Percentiles rank a stretch among this genome's conserved stretches.
Conservation (phyloP, 768 basidiomycete genomes). For the Phylloporus sp. region DNA sequence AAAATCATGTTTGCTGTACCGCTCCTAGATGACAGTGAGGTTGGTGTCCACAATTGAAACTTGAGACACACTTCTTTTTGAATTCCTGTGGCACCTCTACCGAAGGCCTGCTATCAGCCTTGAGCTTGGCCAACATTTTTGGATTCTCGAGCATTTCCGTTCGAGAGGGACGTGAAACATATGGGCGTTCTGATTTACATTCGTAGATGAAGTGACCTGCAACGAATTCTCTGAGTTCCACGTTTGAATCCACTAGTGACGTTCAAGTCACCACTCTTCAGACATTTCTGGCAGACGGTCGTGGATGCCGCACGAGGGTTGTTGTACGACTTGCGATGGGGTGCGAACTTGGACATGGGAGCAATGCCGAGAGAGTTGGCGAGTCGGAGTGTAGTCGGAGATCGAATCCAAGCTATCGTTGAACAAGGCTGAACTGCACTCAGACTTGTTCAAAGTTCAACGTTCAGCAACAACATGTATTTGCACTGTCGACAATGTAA, state of each 20-base stretch:
- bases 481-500: too few species aligned
- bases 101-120: slow-evolving; percentile 66
- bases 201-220: slow-evolving; percentile 88
- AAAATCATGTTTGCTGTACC: slow-evolving; percentile 86
- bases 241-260: slow-evolving; percentile 3
- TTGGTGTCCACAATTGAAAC: background rate
- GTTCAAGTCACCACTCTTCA: slow-evolving; percentile 49
- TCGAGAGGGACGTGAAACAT: slow-evolving; percentile 85
- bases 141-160: slow-evolving; percentile 86
- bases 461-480: too few species aligned
- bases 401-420: background rate
- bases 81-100: slow-evolving; percentile 92
- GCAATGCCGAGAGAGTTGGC: background rate
- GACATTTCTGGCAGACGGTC: slow-evolving; percentile 82
- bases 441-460: too few species aligned
- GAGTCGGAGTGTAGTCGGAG: slow-evolving; percentile 4
- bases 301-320: slow-evolving; percentile 59
- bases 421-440: too few species aligned
- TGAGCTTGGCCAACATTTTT: slow-evolving; percentile 58
- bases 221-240: background rate
- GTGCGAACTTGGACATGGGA: slow-evolving; percentile 76
- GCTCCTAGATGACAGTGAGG: slow-evolving; percentile 38
- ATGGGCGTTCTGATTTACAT: slow-evolving; percentile 79
- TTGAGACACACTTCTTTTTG: slow-evolving; percentile 60
- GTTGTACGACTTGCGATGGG: slow-evolving; percentile 60